phyloP scores from a whole-genome alignment of 1,284 basidiomycete species.

The Vanrija pseudolonga region DNA sequence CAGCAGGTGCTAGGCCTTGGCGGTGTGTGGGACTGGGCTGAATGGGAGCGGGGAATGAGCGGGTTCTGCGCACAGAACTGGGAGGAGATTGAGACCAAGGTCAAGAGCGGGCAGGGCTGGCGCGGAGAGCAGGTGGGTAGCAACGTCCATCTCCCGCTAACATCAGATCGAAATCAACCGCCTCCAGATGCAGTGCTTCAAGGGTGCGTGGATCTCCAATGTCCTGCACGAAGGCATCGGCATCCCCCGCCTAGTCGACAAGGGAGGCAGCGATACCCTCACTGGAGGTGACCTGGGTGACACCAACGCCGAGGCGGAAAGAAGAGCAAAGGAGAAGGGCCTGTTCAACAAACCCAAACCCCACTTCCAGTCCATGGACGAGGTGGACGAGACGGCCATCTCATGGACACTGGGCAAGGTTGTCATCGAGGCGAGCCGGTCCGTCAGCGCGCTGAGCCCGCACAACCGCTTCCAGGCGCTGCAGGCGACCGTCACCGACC shows the following conservation, averaged over 20 bases:
- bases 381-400: constrained; percentile 86
- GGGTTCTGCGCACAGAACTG: constrained; percentile 80
- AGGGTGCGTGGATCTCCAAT: constrained; percentile 96
- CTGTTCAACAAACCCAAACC: constrained; percentile 48
- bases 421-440: constrained; percentile 91
- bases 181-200: constrained; percentile 97
- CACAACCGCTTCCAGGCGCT: constrained; percentile 4
- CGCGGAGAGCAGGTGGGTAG: constrained; percentile 58
- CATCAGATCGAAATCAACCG: constrained; percentile 68
- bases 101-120: constrained; percentile 63
- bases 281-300: constrained; percentile 54
- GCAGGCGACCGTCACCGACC: not conserved
- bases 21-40: constrained; percentile 90
- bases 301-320: constrained; percentile 60
- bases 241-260: constrained; percentile 84
- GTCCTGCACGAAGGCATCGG: constrained; percentile 95
- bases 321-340: constrained; percentile 74
- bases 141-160: constrained; percentile 10
- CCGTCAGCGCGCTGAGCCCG: constrained; percentile 27
- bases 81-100: constrained; percentile 66
- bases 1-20: constrained; percentile 86
- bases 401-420: constrained; percentile 98
- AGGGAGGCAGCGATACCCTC: constrained; percentile 59
- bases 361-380: constrained; percentile 88
- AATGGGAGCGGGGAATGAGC: constrained; percentile 88